Percentiles rank a stretch among this genome's conserved stretches.
Conservation (phyloP, 805 yeast genomes). For the Metschnikowia santaceciliae region DNA sequence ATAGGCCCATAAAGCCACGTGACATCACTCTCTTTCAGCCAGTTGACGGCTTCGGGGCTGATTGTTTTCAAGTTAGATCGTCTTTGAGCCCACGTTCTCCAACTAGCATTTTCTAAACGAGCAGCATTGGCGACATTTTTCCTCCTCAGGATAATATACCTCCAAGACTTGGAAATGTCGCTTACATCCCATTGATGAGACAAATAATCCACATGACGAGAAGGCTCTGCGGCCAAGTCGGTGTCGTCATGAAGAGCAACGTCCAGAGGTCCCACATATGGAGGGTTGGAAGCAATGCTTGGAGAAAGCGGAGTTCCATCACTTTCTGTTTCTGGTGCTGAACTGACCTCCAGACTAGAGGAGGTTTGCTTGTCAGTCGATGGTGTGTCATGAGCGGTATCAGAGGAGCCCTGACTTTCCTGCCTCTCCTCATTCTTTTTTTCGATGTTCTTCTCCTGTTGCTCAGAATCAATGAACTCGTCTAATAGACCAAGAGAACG, state of each 20-base stretch:
- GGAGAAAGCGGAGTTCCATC: slow-evolving; percentile 9
- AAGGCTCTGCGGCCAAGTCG: slow-evolving; percentile 75
- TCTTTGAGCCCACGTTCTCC: slow-evolving; percentile 95
- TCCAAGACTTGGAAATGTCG: slow-evolving; percentile 93
- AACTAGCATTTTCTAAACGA: slow-evolving; percentile 55
- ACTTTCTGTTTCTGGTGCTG: slow-evolving; percentile 4
- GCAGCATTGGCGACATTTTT: slow-evolving; percentile 71
- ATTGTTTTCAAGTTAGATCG: slow-evolving; percentile 67
- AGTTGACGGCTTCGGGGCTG: slow-evolving; percentile 86
- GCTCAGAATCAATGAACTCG: slow-evolving; percentile 52
- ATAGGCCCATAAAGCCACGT: slow-evolving; percentile 98
- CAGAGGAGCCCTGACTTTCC: slow-evolving; percentile 1
- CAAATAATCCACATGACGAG: slow-evolving; percentile 88
- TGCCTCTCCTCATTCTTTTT: slow-evolving; percentile 12
- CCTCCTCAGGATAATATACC: slow-evolving; percentile 78
- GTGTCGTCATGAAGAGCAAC: slow-evolving; percentile 76
- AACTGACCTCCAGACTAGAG: background rate
- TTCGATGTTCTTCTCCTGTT: slow-evolving; percentile 15
- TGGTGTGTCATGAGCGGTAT: background rate
- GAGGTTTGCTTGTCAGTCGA: background rate
- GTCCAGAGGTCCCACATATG: slow-evolving; percentile 16
- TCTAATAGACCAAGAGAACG: slow-evolving; percentile 79
- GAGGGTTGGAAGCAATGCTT: slow-evolving; percentile 20
- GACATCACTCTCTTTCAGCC: slow-evolving; percentile 96
- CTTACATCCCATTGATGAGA: slow-evolving; percentile 95